Base-by-base conservation (phyloP, 1,284 basidiomycete genomes). In the Papiliotrema laurentii region DNA sequence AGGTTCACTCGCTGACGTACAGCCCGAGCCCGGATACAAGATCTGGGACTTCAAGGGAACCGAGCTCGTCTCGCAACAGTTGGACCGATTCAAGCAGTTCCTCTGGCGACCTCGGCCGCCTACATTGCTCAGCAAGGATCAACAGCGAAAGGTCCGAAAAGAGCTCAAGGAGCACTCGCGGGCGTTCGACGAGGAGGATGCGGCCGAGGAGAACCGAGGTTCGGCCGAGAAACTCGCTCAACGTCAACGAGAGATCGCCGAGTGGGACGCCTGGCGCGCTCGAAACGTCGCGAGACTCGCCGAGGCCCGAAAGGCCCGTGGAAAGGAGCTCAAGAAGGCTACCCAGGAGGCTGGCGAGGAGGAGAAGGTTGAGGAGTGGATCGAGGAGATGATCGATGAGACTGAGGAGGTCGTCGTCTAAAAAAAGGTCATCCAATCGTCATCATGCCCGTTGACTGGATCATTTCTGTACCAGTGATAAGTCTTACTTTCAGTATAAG, bases 31-130 rank as follows among this genome's bases (percentile, higher is more conserved):
- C 59, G 96, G 96, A 36, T 99, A 86, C 71, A 87, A 86, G 11
- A 84, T 99, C 58, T 98, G 94, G 93, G 93, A 97, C 76, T 97
- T 97, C 81, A 87, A 87, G 53, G 96, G 96, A 24, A 85, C 89
- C 68, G 89, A 96, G 74, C 80, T 97, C 39, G 80, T 85, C 66
- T 93, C 93, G 75, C 83, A 87, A 53, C 83, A 92, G 53, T 79
- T 87, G 56, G 96, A 98, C 69, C 85, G 87, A 53, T 98, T 98
- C 82, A 98, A 98, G 79, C 96, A 98, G 75, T 92, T 98, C 75
- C 80, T 97, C 51, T 99, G 96, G 96, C 85, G 96, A 31, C 93
- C 94, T 34, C 85, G 96, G 22, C 92, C 96, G 4, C 81, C 84
- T 28, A 87, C 90, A 5, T 77, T 98, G 47, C 80, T 99, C 49